Conservation (phyloP, 192 early-diverging fungal genomes). For the Funneliformis mosseae region DNA sequence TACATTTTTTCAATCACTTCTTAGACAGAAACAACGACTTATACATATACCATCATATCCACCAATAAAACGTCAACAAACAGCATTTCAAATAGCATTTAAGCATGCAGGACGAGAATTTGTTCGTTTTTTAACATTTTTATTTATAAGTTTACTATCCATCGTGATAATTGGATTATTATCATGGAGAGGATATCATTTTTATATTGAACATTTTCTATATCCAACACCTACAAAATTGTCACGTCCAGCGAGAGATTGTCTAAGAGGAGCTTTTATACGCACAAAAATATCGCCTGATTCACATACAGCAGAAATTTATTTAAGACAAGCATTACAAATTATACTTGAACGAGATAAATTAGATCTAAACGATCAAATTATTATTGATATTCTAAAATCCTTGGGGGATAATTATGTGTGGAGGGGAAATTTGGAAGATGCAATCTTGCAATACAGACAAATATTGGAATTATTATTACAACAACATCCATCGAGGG, state of each 20-base stretch:
- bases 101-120: not conserved
- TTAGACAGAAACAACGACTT: not conserved
- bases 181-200: conserved; percentile 48
- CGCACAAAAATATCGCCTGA: conserved; percentile 52
- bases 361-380: conserved; percentile 14
- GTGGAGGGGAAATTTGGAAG: conserved; percentile 40
- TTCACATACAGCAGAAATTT: conserved; percentile 46
- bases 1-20: not conserved
- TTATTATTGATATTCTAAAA: conserved; percentile 34
- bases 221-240: conserved; percentile 48
- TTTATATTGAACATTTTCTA: conserved; percentile 56
- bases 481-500: conserved; percentile 36
- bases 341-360: conserved; percentile 36
- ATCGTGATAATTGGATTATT: conserved; percentile 38
- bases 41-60: not conserved
- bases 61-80: not conserved
- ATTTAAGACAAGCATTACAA: conserved; percentile 44
- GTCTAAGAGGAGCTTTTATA: conserved; percentile 59
- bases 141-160: conserved; percentile 41
- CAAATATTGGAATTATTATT: conserved; percentile 43
- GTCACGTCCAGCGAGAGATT: conserved; percentile 40
- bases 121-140: conserved; percentile 11
- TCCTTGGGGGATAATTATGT: conserved; percentile 37
- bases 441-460: conserved; percentile 44
- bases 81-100: not conserved